These are phyloP conservation scores for Chrysanthemum makinoi DNA, from an alignment of 129 eudicot genomes.

Conservation along the genomic window DNA sequence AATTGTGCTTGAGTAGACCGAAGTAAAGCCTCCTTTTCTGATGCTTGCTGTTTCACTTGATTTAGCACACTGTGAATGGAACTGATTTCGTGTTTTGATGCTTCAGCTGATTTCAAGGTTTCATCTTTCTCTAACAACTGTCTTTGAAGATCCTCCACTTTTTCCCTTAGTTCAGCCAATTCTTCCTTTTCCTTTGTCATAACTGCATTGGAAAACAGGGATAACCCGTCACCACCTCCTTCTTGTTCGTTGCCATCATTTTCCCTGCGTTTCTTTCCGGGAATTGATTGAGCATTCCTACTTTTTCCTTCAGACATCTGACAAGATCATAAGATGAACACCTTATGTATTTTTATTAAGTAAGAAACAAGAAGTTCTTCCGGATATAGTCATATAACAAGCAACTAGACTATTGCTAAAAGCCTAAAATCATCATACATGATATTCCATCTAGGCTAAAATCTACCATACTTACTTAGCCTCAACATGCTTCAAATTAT, in stretches of 20 bases:
- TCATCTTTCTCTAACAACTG: conserved; percentile 81
- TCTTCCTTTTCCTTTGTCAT: conserved; percentile 72
- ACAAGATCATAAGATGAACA: conserved; percentile 15
- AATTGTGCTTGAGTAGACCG: conserved; percentile 75
- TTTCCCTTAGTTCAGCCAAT: conserved; percentile 59
- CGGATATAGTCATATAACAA: neutral
- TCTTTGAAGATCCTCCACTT: conserved; percentile 71
- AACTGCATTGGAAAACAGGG: conserved; percentile 46
- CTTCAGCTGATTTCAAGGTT: conserved; percentile 63
- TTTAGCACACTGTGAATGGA: conserved; percentile 46
- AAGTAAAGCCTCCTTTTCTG: conserved; percentile 60
- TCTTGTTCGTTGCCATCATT: conserved; percentile 38
- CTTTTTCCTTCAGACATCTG: conserved; percentile 61
- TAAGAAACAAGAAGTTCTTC: conserved; percentile 10
- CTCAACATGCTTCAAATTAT: conserved; percentile 18
- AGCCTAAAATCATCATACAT: conserved; percentile 1
- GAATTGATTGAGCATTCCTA: conserved; percentile 58
- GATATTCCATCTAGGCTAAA: neutral
- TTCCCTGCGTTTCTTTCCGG: conserved; percentile 62
- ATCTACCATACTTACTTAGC: neutral
- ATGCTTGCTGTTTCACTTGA: conserved; percentile 56
- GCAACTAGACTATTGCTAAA: neutral
- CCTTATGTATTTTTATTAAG: neutral
- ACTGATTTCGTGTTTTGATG: conserved; percentile 47
- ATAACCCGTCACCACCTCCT: conserved; percentile 43